These are phyloP conservation scores for Metschnikowia lunata DNA, from an alignment of 805 yeast genomes.

Conservation along the genomic window DNA sequence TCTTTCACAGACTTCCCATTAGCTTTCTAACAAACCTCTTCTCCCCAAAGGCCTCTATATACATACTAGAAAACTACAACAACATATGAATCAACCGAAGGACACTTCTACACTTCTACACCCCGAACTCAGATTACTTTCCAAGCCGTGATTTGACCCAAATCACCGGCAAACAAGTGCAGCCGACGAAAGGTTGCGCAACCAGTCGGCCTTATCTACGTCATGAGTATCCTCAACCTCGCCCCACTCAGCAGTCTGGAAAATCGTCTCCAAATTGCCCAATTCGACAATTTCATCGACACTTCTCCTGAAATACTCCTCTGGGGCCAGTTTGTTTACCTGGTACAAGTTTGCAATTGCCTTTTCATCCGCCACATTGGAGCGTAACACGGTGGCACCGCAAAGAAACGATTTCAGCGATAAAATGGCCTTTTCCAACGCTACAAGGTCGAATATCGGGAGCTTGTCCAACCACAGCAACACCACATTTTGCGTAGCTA, in stretches of 20 bases:
- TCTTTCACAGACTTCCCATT: no score
- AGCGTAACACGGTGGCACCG: slow-evolving; percentile 65
- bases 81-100: no score
- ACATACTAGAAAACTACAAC: background rate
- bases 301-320: slow-evolving; percentile 36
- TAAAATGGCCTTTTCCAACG: slow-evolving; percentile 84
- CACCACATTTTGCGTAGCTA: slow-evolving; percentile 57
- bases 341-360: slow-evolving; percentile 28
- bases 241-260: slow-evolving; percentile 92
- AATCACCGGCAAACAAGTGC: slow-evolving; percentile 40
- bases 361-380: slow-evolving; percentile 26
- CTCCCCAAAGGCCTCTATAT: background rate
- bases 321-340: slow-evolving; percentile 28
- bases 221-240: slow-evolving; percentile 99
- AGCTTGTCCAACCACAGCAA: slow-evolving; percentile 58
- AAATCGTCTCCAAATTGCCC: slow-evolving; percentile 75
- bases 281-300: slow-evolving; percentile 71
- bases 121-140: background rate
- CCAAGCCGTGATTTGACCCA: no score
- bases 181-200: slow-evolving; percentile 78
- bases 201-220: slow-evolving; percentile 87
- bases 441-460: slow-evolving; percentile 74
- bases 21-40: no score
- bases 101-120: background rate
- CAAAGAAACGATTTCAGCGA: slow-evolving; percentile 82